Evolutionary conservation across 306 rosid genomes (phyloP).

Genomic region (Luffa acutangula): DNA sequence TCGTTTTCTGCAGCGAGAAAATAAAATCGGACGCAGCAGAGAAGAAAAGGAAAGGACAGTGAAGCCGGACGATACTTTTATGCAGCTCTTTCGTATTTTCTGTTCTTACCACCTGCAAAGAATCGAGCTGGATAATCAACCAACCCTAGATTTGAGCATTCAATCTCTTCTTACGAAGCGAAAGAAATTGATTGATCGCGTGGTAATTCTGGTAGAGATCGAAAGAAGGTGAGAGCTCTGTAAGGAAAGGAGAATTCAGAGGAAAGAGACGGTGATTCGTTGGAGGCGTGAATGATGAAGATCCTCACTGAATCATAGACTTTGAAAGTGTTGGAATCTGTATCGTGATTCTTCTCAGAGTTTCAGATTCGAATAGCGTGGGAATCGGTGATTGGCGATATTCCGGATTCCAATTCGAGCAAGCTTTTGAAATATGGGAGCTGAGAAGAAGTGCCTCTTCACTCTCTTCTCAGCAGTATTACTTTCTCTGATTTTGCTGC

Average conservation of each 20-base stretch:
- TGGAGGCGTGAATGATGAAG: neutral
- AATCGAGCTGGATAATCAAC: neutral
- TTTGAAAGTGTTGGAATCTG: neutral
- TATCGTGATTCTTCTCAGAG: neutral
- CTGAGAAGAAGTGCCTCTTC: conserved; percentile 80
- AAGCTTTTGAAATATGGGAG: conserved; percentile 45
- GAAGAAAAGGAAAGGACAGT: neutral
- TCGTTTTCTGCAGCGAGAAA: neutral
- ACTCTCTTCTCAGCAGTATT: conserved; percentile 61
- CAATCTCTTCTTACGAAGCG: neutral
- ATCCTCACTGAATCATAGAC: neutral
- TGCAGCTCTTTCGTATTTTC: neutral
- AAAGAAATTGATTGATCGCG: neutral
- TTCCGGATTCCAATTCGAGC: neutral
- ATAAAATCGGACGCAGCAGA: neutral
- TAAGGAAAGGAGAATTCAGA: neutral
- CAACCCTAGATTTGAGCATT: neutral
- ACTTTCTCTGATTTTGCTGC: conserved; percentile 40
- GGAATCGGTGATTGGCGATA: neutral
- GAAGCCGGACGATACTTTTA: neutral
- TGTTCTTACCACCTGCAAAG: neutral
- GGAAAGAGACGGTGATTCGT: neutral
- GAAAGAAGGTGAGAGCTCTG: neutral
- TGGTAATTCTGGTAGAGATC: neutral
- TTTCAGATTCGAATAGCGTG: neutral